Conservation (phyloP, 345 rosid genomes). For the Citrus australasica region DNA sequence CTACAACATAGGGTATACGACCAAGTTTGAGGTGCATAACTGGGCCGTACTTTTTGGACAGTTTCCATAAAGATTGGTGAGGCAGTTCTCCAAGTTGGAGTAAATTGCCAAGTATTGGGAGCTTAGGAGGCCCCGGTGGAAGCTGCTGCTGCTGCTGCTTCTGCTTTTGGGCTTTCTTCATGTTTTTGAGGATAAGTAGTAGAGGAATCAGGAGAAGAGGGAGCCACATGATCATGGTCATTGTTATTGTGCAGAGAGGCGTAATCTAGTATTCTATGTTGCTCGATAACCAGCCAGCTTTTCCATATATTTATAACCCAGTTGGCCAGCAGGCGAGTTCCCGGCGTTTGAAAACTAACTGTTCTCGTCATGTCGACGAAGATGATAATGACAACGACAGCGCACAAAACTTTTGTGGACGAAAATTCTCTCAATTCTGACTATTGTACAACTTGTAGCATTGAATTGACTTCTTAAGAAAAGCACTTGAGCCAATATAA, state of each 20-base stretch:
- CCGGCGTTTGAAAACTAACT: too few species aligned
- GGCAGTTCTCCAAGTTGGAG: constrained; percentile 28
- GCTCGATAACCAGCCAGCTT: too few species aligned
- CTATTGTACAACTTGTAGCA: too few species aligned
- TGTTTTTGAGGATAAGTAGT: not conserved
- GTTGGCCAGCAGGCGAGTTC: too few species aligned
- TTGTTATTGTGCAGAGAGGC: too few species aligned
- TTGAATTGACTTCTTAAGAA: too few species aligned
- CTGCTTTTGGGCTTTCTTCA: too few species aligned
- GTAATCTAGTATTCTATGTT: too few species aligned
- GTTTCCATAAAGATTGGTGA: constrained; percentile 35
- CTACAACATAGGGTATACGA: constrained; percentile 17
- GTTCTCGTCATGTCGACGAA: too few species aligned
- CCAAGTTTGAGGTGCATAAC: constrained; percentile 32
- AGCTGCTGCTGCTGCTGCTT: not conserved
- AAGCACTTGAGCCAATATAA: too few species aligned
- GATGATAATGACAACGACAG: not conserved
- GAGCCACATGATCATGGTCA: not conserved
- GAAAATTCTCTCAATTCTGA: too few species aligned
- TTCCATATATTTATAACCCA: too few species aligned
- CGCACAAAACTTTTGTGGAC: not conserved
- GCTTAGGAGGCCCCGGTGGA: constrained; percentile 28
- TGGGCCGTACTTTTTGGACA: constrained; percentile 29
- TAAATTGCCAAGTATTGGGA: constrained; percentile 36
- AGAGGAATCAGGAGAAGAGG: constrained; percentile 3